These are phyloP conservation scores for Alternaria arborescens DNA, from an alignment of 2,329 filamentous ascomycete species.

Conservation along the genomic window DNA sequence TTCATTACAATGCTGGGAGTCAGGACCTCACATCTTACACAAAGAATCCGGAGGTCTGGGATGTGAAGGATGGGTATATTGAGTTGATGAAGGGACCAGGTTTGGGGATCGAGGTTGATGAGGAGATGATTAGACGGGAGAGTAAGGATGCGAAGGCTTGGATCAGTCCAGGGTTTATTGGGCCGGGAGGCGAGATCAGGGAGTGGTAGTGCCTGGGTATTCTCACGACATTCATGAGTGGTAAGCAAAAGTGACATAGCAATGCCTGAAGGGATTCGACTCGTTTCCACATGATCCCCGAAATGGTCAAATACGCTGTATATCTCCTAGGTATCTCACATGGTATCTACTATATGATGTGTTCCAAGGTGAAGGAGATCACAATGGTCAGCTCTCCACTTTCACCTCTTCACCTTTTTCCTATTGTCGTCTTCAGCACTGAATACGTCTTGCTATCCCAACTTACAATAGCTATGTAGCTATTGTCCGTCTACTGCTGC, in stretches of 20 bases:
- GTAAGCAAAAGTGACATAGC: neutral
- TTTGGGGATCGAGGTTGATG: conserved; percentile 74
- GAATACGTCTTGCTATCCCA: neutral
- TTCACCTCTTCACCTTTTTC: neutral
- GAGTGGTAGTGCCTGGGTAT: conserved; percentile 65
- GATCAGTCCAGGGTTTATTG: conserved; percentile 72
- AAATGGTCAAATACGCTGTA: neutral
- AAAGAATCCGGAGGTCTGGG: conserved; percentile 70
- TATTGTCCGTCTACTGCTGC: neutral
- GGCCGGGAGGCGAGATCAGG: conserved; percentile 70
- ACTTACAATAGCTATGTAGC: neutral
- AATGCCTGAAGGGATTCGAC: neutral
- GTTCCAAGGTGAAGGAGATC: neutral
- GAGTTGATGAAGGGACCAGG: conserved; percentile 67
- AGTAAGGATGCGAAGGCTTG: conserved; percentile 69
- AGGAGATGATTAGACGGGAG: conserved; percentile 69
- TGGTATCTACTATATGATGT: neutral
- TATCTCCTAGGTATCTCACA: neutral
- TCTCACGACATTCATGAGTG: neutral
- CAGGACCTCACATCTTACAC: conserved; percentile 66
- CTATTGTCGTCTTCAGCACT: conserved; percentile 5
- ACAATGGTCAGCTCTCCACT: neutral
- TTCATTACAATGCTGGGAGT: conserved; percentile 73
- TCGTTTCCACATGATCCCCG: neutral
- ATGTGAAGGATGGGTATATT: conserved; percentile 72